Conservation (phyloP, 352 stramenopile species). For the Thalassiosira allenii region DNA sequence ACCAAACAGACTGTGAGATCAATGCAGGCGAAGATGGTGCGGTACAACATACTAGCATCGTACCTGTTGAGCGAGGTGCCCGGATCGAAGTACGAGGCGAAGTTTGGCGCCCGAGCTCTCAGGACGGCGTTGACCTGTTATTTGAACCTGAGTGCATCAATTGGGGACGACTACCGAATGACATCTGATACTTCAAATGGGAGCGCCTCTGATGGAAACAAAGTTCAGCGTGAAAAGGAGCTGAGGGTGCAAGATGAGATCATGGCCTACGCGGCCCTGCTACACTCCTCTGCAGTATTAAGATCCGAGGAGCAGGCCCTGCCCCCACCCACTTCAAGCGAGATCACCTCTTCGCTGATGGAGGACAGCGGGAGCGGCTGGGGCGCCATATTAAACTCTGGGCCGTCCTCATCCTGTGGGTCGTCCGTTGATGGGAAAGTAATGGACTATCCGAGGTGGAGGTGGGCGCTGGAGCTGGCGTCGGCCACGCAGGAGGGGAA, state of each 20-base stretch:
- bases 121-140: constrained; percentile 48
- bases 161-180: constrained; percentile 33
- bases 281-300: constrained; percentile 53
- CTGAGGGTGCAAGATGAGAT: constrained; percentile 53
- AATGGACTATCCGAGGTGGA: constrained; percentile 50
- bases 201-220: neutral
- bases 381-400: constrained; percentile 50
- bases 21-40: constrained; percentile 62
- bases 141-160: constrained; percentile 32
- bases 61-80: constrained; percentile 55
- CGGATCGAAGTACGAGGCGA: constrained; percentile 54
- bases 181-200: too few relatives aligned
- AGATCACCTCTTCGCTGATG: constrained; percentile 35
- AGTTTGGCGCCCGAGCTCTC: constrained; percentile 56
- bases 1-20: constrained; percentile 24
- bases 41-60: constrained; percentile 56
- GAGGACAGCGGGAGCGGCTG: constrained; percentile 59
- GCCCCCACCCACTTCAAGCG: constrained; percentile 15
- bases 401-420: constrained; percentile 20
- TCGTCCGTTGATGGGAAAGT: neutral
- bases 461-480: constrained; percentile 58
- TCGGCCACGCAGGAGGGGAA: constrained; percentile 49
- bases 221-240: constrained; percentile 23
- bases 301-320: constrained; percentile 42
- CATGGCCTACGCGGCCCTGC: constrained; percentile 50